Percentiles rank a stretch among this genome's conserved stretches.
Evolutionary conservation across 208 protist species (phyloP).

Genomic region (Phytomonas sp.): DNA sequence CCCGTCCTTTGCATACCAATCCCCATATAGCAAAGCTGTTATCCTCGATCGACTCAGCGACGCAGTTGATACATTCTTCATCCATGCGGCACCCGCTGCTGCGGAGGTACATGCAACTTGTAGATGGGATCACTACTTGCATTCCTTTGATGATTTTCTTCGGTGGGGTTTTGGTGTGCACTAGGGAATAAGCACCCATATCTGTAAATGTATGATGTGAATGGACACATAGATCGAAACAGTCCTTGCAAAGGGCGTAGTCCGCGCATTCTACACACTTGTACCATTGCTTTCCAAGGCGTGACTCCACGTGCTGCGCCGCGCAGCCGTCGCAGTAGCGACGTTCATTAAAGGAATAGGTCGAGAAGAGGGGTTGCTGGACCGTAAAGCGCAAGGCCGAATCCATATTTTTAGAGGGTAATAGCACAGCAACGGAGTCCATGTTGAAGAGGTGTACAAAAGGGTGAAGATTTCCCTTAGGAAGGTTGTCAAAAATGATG

Average conservation of each 20-base stretch:
- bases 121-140: slow-evolving; percentile 62
- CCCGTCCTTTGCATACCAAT: slow-evolving; percentile 32
- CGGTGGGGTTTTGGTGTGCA: slow-evolving; percentile 48
- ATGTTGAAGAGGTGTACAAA: slow-evolving; percentile 89
- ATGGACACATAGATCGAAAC: slow-evolving; percentile 73
- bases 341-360: slow-evolving; percentile 35
- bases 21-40: slow-evolving; percentile 80
- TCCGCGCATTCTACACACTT: slow-evolving; percentile 88
- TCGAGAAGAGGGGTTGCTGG: slow-evolving; percentile 63
- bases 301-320: slow-evolving; percentile 38
- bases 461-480: slow-evolving; percentile 49
- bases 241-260: slow-evolving; percentile 76
- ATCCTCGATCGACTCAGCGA: slow-evolving; percentile 52
- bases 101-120: slow-evolving; percentile 62
- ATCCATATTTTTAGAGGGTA: slow-evolving; percentile 43
- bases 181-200: slow-evolving; percentile 53
- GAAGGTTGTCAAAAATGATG: slow-evolving; percentile 78
- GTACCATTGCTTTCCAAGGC: slow-evolving; percentile 55
- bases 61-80: slow-evolving; percentile 68
- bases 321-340: slow-evolving; percentile 72
- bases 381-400: slow-evolving; percentile 55
- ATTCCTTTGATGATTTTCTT: slow-evolving; percentile 36
- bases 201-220: slow-evolving; percentile 82
- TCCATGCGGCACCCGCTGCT: slow-evolving; percentile 63
- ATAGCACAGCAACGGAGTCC: slow-evolving; percentile 79